These are phyloP conservation scores for Litsea cubeba DNA, from an alignment of 164 flowering plant genomes.

Conservation along the genomic window DNA sequence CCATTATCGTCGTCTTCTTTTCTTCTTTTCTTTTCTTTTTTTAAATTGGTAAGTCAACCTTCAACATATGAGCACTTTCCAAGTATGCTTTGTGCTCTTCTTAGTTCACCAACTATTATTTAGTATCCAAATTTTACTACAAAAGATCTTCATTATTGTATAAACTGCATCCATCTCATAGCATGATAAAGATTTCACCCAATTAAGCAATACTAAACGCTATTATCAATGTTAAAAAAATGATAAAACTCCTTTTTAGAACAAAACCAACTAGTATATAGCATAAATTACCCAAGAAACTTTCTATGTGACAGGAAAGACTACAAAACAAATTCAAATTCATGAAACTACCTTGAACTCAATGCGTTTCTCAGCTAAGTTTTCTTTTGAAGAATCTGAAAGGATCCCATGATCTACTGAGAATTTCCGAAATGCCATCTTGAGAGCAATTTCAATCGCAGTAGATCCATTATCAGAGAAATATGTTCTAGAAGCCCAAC, in stretches of 20 bases:
- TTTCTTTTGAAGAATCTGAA: slow-evolving; percentile 13
- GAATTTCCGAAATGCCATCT: slow-evolving; percentile 97
- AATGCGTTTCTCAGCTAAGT: slow-evolving; percentile 18
- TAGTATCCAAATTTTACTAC: too few species aligned
- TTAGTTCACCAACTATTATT: too few species aligned
- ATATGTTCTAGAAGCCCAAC: slow-evolving; percentile 91
- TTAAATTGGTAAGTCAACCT: too few species aligned
- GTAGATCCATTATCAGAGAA: slow-evolving; percentile 98
- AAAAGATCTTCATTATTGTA: too few species aligned
- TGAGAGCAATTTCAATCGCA: slow-evolving; percentile 91
- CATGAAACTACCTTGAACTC: slow-evolving; percentile 52
- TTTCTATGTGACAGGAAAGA: not conserved
- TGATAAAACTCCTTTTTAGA: not conserved
- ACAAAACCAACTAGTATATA: not conserved
- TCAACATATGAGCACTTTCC: too few species aligned
- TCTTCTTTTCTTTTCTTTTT: too few species aligned
- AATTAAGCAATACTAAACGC: too few species aligned
- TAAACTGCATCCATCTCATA: too few species aligned
- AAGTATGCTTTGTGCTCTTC: too few species aligned
- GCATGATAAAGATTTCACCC: too few species aligned
- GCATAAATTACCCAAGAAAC: not conserved
- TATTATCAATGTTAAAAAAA: not conserved
- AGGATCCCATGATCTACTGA: slow-evolving; percentile 57
- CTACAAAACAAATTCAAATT: not conserved
- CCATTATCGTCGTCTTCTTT: too few species aligned